These are phyloP conservation scores for Cyberlindnera mrakii DNA, from an alignment of 805 yeast genomes.

Conservation along the genomic window DNA sequence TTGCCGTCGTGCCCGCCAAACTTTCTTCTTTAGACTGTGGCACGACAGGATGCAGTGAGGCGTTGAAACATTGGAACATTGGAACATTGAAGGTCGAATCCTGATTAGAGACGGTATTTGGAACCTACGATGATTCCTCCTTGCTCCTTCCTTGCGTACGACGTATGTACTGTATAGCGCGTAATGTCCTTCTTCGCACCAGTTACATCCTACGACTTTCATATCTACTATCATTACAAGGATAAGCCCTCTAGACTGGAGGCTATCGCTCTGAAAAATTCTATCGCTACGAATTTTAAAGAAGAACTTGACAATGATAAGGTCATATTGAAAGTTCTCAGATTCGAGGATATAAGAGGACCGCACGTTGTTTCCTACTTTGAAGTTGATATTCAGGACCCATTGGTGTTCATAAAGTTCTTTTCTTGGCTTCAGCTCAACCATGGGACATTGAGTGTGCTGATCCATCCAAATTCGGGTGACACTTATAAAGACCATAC, in stretches of 20 bases:
- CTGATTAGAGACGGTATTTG: too few species aligned
- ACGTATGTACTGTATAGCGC: too few species aligned
- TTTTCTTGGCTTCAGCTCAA: constrained; percentile 43
- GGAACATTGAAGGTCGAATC: too few species aligned
- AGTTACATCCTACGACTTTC: constrained; percentile 41
- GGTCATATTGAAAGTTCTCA: constrained; percentile 7
- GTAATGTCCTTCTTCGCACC: constrained; percentile 4
- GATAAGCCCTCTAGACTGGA: constrained; percentile 25
- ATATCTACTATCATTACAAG: constrained; percentile 39
- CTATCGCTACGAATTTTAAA: constrained; percentile 33
- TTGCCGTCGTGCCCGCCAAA: neutral
- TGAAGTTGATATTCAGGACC: constrained; percentile 41
- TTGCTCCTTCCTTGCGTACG: too few species aligned
- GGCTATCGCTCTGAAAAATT: constrained; percentile 35
- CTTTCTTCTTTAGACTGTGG: neutral
- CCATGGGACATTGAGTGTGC: constrained; percentile 43
- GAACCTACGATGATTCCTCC: too few species aligned
- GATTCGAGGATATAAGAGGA: constrained; percentile 6
- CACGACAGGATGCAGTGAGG: too few species aligned
- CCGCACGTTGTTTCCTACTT: constrained; percentile 52
- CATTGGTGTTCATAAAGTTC: constrained; percentile 34
- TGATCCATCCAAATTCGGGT: constrained; percentile 45
- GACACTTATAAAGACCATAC: constrained; percentile 41
- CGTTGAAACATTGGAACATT: too few species aligned
- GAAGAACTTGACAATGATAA: constrained; percentile 27